phyloP scores from a whole-genome alignment of 257 asterid species.

The Solanum appendiculatum region DNA sequence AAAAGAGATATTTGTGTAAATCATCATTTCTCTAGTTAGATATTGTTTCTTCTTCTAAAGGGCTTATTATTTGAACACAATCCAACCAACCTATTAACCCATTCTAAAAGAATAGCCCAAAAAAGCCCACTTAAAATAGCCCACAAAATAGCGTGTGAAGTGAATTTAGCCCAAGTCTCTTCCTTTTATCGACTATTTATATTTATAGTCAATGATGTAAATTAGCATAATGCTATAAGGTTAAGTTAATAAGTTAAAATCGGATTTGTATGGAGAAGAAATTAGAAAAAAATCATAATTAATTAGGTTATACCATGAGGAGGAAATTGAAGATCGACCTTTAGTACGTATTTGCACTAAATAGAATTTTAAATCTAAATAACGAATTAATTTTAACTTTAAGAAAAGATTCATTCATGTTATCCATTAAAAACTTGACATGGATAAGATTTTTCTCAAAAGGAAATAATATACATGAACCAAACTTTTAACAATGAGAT shows the following conservation, averaged over 20 bases:
- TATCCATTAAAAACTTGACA: too few species aligned
- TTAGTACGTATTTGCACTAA: too few species aligned
- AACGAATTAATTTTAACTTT: too few species aligned
- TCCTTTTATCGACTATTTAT: not conserved
- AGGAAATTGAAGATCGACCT: not conserved
- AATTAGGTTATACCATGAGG: not conserved
- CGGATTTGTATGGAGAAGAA: not conserved
- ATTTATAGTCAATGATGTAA: not conserved
- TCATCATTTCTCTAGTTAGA: too few species aligned
- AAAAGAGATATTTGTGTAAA: not conserved
- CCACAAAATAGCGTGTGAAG: not conserved
- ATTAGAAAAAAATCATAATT: not conserved
- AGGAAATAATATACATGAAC: too few species aligned
- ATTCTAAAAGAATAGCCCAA: not conserved
- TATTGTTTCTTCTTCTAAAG: too few species aligned
- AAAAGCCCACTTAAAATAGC: not conserved
- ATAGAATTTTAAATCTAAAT: too few species aligned
- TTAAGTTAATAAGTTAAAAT: not conserved
- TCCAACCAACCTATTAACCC: not conserved
- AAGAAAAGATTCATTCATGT: too few species aligned
- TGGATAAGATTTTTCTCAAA: too few species aligned
- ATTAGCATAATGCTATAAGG: not conserved
- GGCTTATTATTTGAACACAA: not conserved
- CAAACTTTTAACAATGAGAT: too few species aligned
- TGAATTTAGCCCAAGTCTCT: not conserved